A percentile compares a stretch with the other conserved stretches of the same genome.
phyloP scores from a whole-genome alignment of 805 yeast species.

The Wickerhamiella sorbophila region DNA sequence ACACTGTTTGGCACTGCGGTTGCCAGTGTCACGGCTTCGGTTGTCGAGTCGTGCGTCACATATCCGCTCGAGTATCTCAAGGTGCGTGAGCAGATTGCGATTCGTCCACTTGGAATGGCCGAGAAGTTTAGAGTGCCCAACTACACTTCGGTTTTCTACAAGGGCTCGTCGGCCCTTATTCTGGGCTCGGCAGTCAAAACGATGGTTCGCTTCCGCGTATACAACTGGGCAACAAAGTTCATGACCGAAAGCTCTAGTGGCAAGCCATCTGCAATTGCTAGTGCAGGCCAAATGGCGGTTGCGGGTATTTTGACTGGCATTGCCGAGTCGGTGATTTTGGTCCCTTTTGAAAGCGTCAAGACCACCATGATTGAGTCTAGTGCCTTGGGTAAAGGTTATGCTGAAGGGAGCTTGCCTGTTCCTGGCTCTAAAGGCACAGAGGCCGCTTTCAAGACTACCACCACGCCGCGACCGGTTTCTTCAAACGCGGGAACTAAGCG shows the following conservation, averaged over 20 bases:
- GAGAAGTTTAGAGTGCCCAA: constrained; percentile 14
- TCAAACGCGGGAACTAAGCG: not conserved
- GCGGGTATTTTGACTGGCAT: constrained; percentile 79
- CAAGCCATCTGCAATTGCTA: constrained; percentile 21
- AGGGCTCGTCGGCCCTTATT: constrained; percentile 65
- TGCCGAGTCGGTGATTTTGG: constrained; percentile 56
- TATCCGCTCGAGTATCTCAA: constrained; percentile 31
- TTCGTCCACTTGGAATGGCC: constrained; percentile 10
- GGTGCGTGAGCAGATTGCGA: constrained; percentile 25
- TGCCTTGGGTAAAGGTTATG: constrained; percentile 16
- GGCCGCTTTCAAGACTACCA: not conserved
- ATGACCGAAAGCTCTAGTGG: constrained; percentile 48
- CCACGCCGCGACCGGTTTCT: no score
- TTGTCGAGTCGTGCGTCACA: constrained; percentile 26
- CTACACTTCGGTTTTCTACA: constrained; percentile 22
- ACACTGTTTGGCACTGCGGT: constrained; percentile 24
- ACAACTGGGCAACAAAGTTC: constrained; percentile 59
- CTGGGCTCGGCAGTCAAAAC: constrained; percentile 64
- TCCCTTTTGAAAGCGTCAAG: constrained; percentile 79
- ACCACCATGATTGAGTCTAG: constrained; percentile 54
- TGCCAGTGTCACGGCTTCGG: constrained; percentile 28
- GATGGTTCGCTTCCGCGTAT: constrained; percentile 54
- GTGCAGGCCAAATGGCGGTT: constrained; percentile 63
- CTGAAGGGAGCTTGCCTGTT: constrained; percentile 24
- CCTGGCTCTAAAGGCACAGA: constrained; percentile 15